Percentiles rank a stretch among this genome's conserved stretches.
Evolutionary conservation across 495 filamentous ascomycete species (phyloP).

Genomic region (Pyrenopolyporus hunteri): DNA sequence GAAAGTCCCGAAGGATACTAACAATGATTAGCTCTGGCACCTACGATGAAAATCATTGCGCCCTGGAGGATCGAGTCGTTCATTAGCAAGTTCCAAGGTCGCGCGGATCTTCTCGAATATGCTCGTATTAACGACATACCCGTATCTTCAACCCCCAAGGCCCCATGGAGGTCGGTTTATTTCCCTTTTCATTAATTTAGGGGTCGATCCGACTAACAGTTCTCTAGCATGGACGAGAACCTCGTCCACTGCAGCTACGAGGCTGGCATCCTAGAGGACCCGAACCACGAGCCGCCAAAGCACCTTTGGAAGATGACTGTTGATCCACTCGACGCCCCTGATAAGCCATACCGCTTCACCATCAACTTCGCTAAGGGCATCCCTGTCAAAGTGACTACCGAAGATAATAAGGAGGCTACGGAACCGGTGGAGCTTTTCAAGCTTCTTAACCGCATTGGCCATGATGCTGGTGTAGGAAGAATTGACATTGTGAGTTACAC

Average conservation of each 20-base stretch:
- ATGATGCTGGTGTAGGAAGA: conserved; percentile 78
- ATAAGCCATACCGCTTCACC: conserved; percentile 77
- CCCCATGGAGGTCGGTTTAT: conserved; percentile 64
- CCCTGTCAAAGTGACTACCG: conserved; percentile 66
- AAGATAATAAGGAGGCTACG: conserved; percentile 68
- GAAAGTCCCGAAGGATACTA: too few species aligned
- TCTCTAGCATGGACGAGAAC: conserved; percentile 78
- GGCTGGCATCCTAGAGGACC: conserved; percentile 63
- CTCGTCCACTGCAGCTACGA: conserved; percentile 91
- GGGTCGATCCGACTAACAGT: background rate
- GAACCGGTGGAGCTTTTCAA: conserved; percentile 82
- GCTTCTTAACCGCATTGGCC: conserved; percentile 77
- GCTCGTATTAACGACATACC: conserved; percentile 79
- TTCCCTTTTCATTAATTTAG: background rate
- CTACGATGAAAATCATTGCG: conserved; percentile 82
- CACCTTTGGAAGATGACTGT: conserved; percentile 88
- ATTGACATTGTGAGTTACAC: conserved; percentile 77
- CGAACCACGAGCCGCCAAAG: conserved; percentile 34
- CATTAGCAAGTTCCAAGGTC: conserved; percentile 68
- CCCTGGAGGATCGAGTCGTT: conserved; percentile 89
- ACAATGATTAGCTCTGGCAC: conserved; percentile 77
- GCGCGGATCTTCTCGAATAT: conserved; percentile 88
- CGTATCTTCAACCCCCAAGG: conserved; percentile 78
- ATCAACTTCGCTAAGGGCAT: conserved; percentile 85
- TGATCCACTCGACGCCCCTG: conserved; percentile 76